Percentiles rank a stretch among this genome's conserved stretches.
phyloP scores from a whole-genome alignment of 441 rosid genomes.

The Gossypium trilobum region DNA sequence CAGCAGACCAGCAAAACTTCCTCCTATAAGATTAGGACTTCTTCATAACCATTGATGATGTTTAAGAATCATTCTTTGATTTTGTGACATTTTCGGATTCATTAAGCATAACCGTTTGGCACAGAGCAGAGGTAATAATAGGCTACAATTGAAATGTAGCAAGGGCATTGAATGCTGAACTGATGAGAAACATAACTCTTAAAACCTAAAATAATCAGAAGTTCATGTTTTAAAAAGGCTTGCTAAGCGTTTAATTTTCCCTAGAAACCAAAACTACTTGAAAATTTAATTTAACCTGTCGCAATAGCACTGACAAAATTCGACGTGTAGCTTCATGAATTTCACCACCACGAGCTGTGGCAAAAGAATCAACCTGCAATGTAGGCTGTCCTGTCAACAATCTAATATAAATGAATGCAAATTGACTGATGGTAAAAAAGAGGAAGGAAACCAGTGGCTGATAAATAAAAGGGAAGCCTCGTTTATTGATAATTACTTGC shows the following conservation, averaged over 20 bases:
- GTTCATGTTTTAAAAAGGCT: neutral
- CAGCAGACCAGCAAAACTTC: neutral
- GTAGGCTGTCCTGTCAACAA: neutral
- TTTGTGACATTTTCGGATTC: neutral
- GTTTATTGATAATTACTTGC: neutral
- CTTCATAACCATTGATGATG: neutral
- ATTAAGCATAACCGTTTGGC: neutral
- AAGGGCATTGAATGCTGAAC: neutral
- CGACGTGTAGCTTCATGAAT: conserved; percentile 98
- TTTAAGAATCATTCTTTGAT: neutral
- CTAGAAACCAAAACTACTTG: neutral
- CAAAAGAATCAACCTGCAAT: conserved; percentile 86
- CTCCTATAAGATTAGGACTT: neutral
- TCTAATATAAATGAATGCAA: neutral
- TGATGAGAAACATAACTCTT: neutral
- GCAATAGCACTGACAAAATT: conserved; percentile 71
- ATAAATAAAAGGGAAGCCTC: neutral
- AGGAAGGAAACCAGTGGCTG: neutral
- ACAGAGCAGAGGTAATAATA: neutral
- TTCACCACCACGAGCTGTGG: conserved; percentile 68
- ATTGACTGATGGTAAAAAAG: neutral
- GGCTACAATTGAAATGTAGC: neutral
- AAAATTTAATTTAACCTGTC: conserved; percentile 49
- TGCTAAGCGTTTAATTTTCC: neutral
- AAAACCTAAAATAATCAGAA: conserved; percentile 1